These are phyloP conservation scores for Flaveria brownii DNA, from an alignment of 129 eudicot genomes.

Conservation along the genomic window DNA sequence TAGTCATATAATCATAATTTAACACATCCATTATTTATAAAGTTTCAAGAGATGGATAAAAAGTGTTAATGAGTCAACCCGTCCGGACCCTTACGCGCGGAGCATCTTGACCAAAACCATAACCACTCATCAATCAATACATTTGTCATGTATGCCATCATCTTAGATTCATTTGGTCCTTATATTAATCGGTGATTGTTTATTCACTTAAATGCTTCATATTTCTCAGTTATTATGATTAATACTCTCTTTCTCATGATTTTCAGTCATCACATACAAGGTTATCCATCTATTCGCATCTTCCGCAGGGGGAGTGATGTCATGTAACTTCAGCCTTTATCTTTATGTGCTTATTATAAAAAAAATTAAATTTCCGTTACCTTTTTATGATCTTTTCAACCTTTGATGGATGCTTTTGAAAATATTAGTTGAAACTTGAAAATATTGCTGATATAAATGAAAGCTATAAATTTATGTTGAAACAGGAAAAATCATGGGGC, in stretches of 20 bases:
- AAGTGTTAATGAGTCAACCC: not conserved
- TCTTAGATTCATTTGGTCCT: not conserved
- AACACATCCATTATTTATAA: not conserved
- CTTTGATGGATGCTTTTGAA: not conserved
- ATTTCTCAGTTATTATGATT: not conserved
- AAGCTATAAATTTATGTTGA: not conserved
- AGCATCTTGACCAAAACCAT: not conserved
- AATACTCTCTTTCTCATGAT: not conserved
- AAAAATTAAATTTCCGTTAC: not conserved
- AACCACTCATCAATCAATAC: conserved; percentile 11
- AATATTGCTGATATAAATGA: not conserved
- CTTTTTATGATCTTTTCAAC: not conserved
- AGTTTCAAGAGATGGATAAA: not conserved
- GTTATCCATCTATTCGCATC: conserved; percentile 85
- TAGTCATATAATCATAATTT: not conserved
- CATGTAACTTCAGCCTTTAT: conserved; percentile 34
- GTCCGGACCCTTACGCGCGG: not conserved
- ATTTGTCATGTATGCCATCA: not conserved
- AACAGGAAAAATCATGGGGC: conserved; percentile 53
- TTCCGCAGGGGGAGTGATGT: conserved; percentile 67
- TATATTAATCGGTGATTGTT: not conserved
- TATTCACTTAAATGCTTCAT: not conserved
- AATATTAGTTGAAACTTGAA: too few relatives aligned
- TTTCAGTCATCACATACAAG: conserved; percentile 80
- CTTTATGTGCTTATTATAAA: not conserved